phyloP scores from a whole-genome alignment of 805 yeast genomes.

The Lachancea waltii region DNA sequence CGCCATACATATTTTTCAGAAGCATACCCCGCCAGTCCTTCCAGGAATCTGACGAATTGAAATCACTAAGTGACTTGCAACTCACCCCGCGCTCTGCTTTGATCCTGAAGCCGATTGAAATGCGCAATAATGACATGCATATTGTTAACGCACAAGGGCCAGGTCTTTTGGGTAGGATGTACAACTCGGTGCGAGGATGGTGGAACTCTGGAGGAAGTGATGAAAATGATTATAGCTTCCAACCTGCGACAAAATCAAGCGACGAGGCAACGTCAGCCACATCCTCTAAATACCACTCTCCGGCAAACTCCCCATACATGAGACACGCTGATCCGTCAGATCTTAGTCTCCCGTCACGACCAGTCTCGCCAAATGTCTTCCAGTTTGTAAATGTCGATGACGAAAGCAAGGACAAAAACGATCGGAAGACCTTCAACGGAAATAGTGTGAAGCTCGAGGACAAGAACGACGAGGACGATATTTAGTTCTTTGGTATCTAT shows the following conservation, averaged over 20 bases:
- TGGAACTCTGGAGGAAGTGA: conserved; percentile 21
- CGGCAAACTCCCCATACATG: conserved; percentile 13
- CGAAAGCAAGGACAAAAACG: conserved; percentile 19
- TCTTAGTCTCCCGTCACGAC: conserved; percentile 27
- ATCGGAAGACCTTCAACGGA: conserved; percentile 46
- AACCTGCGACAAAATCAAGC: conserved; percentile 1
- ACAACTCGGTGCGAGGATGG: conserved; percentile 32
- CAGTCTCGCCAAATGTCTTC: conserved; percentile 29
- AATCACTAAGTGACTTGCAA: conserved; percentile 46
- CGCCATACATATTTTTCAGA: conserved; percentile 42
- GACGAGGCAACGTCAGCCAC: conserved; percentile 11
- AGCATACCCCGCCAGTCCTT: conserved; percentile 58
- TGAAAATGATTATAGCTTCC: background rate
- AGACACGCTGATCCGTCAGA: conserved; percentile 18
- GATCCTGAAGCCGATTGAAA: conserved; percentile 56
- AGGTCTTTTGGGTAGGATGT: conserved; percentile 31
- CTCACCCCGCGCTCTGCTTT: conserved; percentile 69
- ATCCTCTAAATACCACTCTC: conserved; percentile 17
- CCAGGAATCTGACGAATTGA: conserved; percentile 53
- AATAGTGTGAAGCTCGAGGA: conserved; percentile 45
- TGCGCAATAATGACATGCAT: conserved; percentile 19
- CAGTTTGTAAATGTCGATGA: conserved; percentile 26
- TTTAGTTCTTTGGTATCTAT: background rate
- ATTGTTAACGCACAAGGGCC: conserved; percentile 25
- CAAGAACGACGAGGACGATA: conserved; percentile 35